Base-by-base conservation (phyloP, 169 alveolate genomes). In the Eimeria sp. region DNA sequence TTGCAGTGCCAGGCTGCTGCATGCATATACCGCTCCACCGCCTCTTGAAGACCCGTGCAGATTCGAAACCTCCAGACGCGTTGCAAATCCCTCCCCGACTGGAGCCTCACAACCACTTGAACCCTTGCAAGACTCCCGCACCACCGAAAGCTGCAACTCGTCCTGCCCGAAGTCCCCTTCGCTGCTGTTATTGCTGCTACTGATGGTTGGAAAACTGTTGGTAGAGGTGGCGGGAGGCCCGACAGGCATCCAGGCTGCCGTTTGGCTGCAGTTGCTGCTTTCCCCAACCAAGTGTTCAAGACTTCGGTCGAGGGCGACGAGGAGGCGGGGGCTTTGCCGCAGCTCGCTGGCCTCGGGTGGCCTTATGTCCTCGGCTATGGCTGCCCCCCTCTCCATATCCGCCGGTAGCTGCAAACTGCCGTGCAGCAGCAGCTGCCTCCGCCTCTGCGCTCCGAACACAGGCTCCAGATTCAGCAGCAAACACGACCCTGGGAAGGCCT, bases 271-370 rank as follows among this genome's bases (percentile, higher is more conserved):
- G 61, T 61, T 86, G 75, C 75, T 30, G 67, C 92, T 86, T 30
- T 86, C 92, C 22, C 92, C 92, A 27, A 86, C 92, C 65, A 86
- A 40, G 45, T 61, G 78, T 70, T 86, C 92, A n/a, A 86, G 57
- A 63, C n/a, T 61, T 11, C 92, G 92, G 49, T 86, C 92, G n/a
- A 86, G 13, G n/a, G 92, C 57, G n/a, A 86, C 92, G n/a, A 86
- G 61, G 27, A 86, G 92, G 3, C 92, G 10, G n/a, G 92, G 92
- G 70, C 63, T 40, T 20, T 63, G 58, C 65, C 92, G 63, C 30
- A 86, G 61, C 78, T 70, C 49, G 18, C 22, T 20, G 27, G 49
- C 78, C 30, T 6, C 20, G 4, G 49, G 2, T 13, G 5, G 49
- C 30, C 43, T 16, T 61, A 25, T 61, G 13, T 18, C 70, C 1